A percentile compares a stretch with the other conserved stretches of the same genome.
phyloP scores from a whole-genome alignment of 1,284 basidiomycete genomes.

The Fistulina hepatica region DNA sequence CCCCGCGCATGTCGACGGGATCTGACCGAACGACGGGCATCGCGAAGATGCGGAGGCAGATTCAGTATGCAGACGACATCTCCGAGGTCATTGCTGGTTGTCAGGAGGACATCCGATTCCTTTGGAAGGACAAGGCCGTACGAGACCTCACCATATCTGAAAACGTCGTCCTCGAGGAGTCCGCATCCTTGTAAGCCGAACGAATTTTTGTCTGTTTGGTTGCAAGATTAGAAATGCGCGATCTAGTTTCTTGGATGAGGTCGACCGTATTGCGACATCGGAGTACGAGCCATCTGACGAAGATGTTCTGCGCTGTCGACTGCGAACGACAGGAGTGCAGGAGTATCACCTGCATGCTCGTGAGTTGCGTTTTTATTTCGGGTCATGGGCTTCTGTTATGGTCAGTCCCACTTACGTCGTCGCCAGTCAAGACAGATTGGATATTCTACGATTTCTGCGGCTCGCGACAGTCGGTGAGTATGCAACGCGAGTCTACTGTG shows the following conservation, averaged over 20 bases:
- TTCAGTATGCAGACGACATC: slow-evolving; percentile 41
- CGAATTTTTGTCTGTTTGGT: slow-evolving; percentile 1
- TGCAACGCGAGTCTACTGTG: background rate
- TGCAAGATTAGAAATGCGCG: background rate
- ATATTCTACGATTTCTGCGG: slow-evolving; percentile 67
- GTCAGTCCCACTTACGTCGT: slow-evolving; percentile 37
- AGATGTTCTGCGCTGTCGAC: slow-evolving; percentile 60
- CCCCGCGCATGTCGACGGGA: slow-evolving; percentile 15
- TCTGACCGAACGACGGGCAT: slow-evolving; percentile 2
- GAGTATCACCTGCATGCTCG: slow-evolving; percentile 57
- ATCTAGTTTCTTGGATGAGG: slow-evolving; percentile 46
- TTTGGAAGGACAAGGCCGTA: slow-evolving; percentile 55
- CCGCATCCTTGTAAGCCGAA: slow-evolving; percentile 56
- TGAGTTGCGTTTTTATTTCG: slow-evolving; percentile 7
- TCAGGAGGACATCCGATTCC: slow-evolving; percentile 47
- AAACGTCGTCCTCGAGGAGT: slow-evolving; percentile 47
- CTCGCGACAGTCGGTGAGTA: slow-evolving; percentile 49
- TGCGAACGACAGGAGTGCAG: slow-evolving; percentile 63
- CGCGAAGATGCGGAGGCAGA: slow-evolving; percentile 13
- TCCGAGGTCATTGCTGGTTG: slow-evolving; percentile 47
- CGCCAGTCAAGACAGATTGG: slow-evolving; percentile 41
- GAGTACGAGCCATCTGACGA: slow-evolving; percentile 58
- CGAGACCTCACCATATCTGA: slow-evolving; percentile 37
- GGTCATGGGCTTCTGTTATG: slow-evolving; percentile 17
- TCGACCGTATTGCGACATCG: slow-evolving; percentile 47